phyloP scores from a whole-genome alignment of 2,329 filamentous ascomycete species.

The Huntiella moniliformis region DNA sequence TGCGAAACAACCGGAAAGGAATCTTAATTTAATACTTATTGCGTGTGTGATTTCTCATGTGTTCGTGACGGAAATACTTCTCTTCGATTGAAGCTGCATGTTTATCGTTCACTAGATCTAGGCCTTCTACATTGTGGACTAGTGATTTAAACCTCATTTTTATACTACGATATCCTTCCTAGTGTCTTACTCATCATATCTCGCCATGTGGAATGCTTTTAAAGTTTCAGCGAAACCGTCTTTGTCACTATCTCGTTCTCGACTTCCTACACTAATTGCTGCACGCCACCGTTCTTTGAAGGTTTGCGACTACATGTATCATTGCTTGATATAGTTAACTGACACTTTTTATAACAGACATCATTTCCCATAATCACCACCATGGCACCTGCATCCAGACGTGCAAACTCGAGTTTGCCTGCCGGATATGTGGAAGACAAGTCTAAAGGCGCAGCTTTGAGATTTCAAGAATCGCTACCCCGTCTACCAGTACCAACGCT shows the following conservation, averaged over 20 bases:
- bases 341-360: neutral
- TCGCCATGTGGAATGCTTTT: conserved; percentile 9
- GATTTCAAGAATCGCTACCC: conserved; percentile 73
- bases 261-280: conserved; percentile 1
- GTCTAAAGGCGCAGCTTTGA: conserved; percentile 62
- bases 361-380: conserved; percentile 3
- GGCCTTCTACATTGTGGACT: neutral
- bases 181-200: neutral
- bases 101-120: too few relatives aligned
- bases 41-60: too few relatives aligned
- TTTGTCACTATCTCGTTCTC: conserved; percentile 1
- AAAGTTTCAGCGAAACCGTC: conserved; percentile 6
- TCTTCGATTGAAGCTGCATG: neutral
- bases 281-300: neutral
- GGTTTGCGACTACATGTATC: neutral
- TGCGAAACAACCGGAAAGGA: too few relatives aligned
- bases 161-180: too few relatives aligned
- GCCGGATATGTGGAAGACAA: conserved; percentile 63
- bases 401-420: conserved; percentile 7
- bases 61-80: too few relatives aligned
- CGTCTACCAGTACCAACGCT: conserved; percentile 62
- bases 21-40: neutral
- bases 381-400: conserved; percentile 13
- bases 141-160: neutral
- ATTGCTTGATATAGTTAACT: neutral